Base-by-base conservation (phyloP, 352 stramenopile genomes). In the Thraustochytrium sp. region DNA sequence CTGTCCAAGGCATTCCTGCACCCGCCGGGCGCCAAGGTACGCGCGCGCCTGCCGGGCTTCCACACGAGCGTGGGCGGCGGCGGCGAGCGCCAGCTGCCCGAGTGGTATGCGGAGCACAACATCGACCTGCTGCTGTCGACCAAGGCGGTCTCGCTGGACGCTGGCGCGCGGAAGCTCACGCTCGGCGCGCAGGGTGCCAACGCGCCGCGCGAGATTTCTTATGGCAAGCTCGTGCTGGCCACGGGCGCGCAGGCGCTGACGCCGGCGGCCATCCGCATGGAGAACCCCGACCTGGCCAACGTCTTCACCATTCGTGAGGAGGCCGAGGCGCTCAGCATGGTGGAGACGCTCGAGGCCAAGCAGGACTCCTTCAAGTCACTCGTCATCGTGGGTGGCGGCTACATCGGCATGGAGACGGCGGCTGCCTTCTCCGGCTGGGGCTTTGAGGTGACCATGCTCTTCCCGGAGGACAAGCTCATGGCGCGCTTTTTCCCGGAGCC, bases 331-430 rank as follows among this genome's bases (percentile, higher is more conserved):
- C 55, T 38, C 37, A 26, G 54, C 31, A 31, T 84, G 38, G 75
- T 84, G 1, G 0, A 51, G 42, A 42, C 34, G 16, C 42, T 84
- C 11, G 61, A 84, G 75, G 29, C 37, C 55, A 84, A 84, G 21
- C 26, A 82, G 36, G 40, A 80, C 34, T 2, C 13, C 59, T 21
- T 83, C 75, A 84, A 76, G 75, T 49, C 85, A 13, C 26, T 76
- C 1, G 34, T 85, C 37, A 55, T 85, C 18, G 38, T 85, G 11
- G 77, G 77, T 13, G 77, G 77, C 29, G 77, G 77, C n/a, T 85
- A 85, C 72, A 85, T 85, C 46, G 77, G 68, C 49, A 85, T 85
- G 61, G 77, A 85, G 44, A 84, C 64, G 18, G 77, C 77, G 29
- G 42, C 62, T 0, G 62, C 61, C 18, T 53, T 85, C 65, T 53